phyloP scores from a whole-genome alignment of 345 rosid genomes.

The Carallia brachiata region DNA sequence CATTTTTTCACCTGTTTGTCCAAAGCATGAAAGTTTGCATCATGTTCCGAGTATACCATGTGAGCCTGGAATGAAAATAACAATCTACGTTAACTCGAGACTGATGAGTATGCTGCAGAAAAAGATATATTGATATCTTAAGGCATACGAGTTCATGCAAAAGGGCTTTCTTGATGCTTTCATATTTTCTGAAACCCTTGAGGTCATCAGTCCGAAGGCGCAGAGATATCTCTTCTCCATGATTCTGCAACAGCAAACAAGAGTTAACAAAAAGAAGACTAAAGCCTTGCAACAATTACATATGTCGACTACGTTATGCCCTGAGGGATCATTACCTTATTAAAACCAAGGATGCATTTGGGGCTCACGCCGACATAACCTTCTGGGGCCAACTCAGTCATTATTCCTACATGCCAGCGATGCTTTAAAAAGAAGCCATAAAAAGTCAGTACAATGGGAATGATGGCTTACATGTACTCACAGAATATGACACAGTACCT shows the following conservation, averaged over 20 bases:
- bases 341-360: conserved; percentile 77
- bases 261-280: neutral
- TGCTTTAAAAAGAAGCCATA: conserved; percentile 42
- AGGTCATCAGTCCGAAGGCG: conserved; percentile 97
- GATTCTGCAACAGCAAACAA: conserved; percentile 52
- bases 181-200: conserved; percentile 94
- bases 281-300: neutral
- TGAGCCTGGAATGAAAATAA: conserved; percentile 65
- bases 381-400: conserved; percentile 98
- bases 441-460: conserved; percentile 15
- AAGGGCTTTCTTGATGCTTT: conserved; percentile 81
- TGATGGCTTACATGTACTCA: conserved; percentile 3
- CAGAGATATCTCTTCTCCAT: conserved; percentile 94
- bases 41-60: conserved; percentile 90
- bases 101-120: neutral
- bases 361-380: conserved; percentile 97
- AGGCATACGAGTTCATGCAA: conserved; percentile 86
- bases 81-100: conserved; percentile 1
- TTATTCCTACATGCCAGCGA: conserved; percentile 77
- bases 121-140: conserved; percentile 4
- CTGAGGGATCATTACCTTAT: conserved; percentile 53
- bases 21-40: conserved; percentile 74
- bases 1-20: conserved; percentile 68
- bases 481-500: conserved; percentile 40
- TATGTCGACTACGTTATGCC: neutral